These are phyloP conservation scores for Vigna reflexopilosa DNA, from an alignment of 306 rosid genomes.

Conservation along the genomic window DNA sequence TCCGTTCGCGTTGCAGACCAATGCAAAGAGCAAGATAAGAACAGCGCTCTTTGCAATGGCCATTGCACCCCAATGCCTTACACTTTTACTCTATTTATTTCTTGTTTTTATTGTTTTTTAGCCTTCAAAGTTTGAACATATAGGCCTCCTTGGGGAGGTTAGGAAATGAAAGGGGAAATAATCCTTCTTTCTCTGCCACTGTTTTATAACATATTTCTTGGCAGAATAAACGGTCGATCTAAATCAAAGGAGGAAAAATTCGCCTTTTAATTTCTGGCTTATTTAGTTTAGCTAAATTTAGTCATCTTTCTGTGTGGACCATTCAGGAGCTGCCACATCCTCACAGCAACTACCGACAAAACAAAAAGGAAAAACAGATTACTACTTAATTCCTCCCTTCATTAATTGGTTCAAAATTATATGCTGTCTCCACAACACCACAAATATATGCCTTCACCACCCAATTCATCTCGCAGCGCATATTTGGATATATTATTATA, in stretches of 20 bases:
- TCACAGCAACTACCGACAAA: background rate
- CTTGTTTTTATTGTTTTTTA: background rate
- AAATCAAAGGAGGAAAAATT: conserved; percentile 39
- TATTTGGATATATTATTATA: background rate
- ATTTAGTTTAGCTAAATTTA: conserved; percentile 38
- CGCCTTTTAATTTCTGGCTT: conserved; percentile 7
- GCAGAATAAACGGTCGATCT: conserved; percentile 38
- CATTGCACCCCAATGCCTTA: conserved; percentile 48
- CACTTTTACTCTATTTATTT: background rate
- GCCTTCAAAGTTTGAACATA: background rate
- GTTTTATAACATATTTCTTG: conserved; percentile 36
- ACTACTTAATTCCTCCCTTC: background rate
- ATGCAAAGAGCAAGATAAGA: conserved; percentile 44
- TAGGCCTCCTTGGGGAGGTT: conserved; percentile 49
- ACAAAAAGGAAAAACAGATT: background rate
- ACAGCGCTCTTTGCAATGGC: conserved; percentile 43
- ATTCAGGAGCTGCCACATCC: conserved; percentile 33
- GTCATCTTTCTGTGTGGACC: conserved; percentile 3
- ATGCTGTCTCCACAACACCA: background rate
- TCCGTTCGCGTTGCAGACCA: conserved; percentile 26
- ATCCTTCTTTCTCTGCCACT: conserved; percentile 36
- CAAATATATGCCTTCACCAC: background rate
- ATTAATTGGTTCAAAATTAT: background rate
- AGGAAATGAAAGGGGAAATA: conserved; percentile 8
- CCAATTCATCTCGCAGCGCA: conserved; percentile 9